phyloP scores from a whole-genome alignment of 257 asterid genomes.

The Solanum chmielewskii region DNA sequence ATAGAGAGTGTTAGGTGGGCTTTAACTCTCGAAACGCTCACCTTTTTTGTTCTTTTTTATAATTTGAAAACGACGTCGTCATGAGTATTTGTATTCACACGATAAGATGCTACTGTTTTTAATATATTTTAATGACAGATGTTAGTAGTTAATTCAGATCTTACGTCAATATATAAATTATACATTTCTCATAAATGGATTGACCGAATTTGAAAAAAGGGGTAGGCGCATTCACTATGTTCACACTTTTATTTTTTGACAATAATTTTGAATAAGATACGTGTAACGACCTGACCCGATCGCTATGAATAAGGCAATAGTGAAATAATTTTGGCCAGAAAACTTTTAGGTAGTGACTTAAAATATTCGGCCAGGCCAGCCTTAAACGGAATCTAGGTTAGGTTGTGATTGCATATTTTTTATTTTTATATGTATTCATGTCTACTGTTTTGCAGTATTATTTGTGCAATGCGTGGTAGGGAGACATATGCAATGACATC shows the following conservation, averaged over 20 bases:
- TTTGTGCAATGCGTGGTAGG: neutral
- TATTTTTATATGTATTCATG: neutral
- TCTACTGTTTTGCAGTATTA: no score
- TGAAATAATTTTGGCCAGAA: neutral
- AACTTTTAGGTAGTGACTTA: neutral
- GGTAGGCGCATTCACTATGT: neutral
- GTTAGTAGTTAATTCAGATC: neutral
- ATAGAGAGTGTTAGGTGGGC: neutral
- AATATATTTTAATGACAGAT: neutral
- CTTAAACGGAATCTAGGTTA: neutral
- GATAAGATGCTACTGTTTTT: neutral
- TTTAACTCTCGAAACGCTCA: neutral
- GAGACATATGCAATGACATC: neutral
- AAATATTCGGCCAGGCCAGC: fast-evolving
- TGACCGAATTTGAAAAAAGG: neutral
- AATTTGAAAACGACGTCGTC: neutral
- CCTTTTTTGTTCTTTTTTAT: neutral
- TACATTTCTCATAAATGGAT: neutral
- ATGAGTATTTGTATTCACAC: neutral
- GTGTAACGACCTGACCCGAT: neutral
- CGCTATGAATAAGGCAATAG: neutral
- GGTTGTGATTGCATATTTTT: neutral
- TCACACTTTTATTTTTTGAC: neutral
- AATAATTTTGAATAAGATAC: neutral
- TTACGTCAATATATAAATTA: no score